phyloP scores from a whole-genome alignment of 805 yeast species.

The Yarrowia sp. region DNA sequence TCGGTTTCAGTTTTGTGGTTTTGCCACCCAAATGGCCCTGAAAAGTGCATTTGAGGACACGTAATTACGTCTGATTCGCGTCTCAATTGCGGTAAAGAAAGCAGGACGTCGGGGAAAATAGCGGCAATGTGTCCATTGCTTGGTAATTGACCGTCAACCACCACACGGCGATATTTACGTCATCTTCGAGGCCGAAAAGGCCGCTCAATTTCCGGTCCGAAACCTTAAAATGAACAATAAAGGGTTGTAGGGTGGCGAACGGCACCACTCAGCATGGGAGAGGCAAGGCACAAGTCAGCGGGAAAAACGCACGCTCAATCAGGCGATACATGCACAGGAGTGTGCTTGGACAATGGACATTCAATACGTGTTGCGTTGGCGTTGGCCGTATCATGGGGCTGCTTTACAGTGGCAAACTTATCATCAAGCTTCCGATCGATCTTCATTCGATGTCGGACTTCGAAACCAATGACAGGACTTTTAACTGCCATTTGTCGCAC shows the following conservation, averaged over 20 bases:
- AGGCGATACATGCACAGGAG: constrained; percentile 12
- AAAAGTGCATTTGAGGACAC: not conserved
- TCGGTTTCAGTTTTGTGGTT: not conserved
- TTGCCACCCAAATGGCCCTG: not conserved
- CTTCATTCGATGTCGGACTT: not conserved
- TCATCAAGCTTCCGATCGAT: not conserved
- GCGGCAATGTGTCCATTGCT: not conserved
- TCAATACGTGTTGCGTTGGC: not conserved
- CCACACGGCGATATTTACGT: not conserved
- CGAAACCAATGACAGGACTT: not conserved
- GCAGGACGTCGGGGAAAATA: not conserved
- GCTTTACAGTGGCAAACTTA: not conserved
- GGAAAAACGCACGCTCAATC: constrained; percentile 17
- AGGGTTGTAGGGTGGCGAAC: constrained; percentile 26
- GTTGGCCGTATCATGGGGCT: not conserved
- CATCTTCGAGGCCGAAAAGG: not conserved
- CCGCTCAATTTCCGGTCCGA: not conserved
- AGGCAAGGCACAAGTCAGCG: constrained; percentile 18
- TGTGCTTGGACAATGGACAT: not conserved
- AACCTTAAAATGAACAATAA: constrained; percentile 2
- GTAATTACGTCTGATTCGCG: not conserved
- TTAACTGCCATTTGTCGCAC: not conserved
- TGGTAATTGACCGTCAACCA: not conserved
- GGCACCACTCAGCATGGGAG: constrained; percentile 10
- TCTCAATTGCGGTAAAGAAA: not conserved